Conservation (phyloP, 2,329 filamentous ascomycete species). For the Verticillium longisporum region DNA sequence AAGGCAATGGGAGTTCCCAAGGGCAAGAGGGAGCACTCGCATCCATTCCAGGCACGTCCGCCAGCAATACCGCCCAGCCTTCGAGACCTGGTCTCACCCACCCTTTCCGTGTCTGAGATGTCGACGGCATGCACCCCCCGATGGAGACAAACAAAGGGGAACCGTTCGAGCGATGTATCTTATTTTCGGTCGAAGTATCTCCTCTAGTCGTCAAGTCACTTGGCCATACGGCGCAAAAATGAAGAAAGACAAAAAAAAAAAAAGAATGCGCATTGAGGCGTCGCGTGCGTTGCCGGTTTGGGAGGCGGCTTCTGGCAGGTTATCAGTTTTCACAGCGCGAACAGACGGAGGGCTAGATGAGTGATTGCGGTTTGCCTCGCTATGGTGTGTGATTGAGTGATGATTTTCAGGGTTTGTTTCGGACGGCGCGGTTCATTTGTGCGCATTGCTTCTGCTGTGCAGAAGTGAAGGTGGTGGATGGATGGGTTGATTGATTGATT, state of each 20-base stretch:
- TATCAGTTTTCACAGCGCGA: not conserved
- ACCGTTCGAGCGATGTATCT: not conserved
- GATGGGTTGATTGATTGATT: not conserved
- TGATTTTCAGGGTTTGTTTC: not conserved
- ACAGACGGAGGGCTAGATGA: not conserved
- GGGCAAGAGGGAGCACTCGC: not conserved
- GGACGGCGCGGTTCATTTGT: not conserved
- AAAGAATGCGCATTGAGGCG: not conserved
- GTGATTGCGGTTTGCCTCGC: not conserved
- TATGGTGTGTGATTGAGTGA: not conserved
- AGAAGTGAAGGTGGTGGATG: not conserved
- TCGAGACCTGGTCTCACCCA: not conserved
- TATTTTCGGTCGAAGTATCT: not conserved
- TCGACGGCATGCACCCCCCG: not conserved
- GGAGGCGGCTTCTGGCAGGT: not conserved
- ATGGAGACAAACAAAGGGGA: not conserved
- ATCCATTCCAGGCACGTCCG: not conserved
- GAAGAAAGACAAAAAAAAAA: not conserved
- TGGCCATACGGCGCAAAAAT: not conserved
- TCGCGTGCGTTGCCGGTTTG: not conserved
- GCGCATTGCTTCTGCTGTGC: not conserved
- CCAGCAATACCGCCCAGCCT: not conserved
- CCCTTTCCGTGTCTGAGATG: not conserved
- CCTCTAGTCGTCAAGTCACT: not conserved
- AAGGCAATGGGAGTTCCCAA: not conserved